These are phyloP conservation scores for Zangia roseola DNA, from an alignment of 768 basidiomycete genomes.

Conservation along the genomic window DNA sequence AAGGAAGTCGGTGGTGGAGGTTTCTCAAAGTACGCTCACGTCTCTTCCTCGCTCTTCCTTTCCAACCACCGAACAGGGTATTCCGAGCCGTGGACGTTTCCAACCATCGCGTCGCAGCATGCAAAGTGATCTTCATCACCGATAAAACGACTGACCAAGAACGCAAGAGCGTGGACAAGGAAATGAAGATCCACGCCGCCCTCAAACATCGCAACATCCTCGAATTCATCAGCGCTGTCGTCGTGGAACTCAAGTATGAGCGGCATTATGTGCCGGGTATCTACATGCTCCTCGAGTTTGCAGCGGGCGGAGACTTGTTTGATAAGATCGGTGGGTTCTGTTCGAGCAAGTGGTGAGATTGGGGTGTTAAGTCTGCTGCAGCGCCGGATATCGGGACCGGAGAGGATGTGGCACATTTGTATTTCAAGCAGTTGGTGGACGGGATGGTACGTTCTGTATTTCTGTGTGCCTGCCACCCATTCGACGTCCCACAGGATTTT, in stretches of 20 bases:
- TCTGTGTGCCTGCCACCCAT: neutral
- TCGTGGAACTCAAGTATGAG: slow-evolving; percentile 64
- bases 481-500: slow-evolving; percentile 52
- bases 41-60: neutral
- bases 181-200: slow-evolving; percentile 84
- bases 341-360: neutral
- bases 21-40: slow-evolving; percentile 66
- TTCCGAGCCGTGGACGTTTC: slow-evolving; percentile 75
- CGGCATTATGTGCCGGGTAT: slow-evolving; percentile 70
- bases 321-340: slow-evolving; percentile 88
- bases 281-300: slow-evolving; percentile 92
- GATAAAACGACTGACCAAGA: slow-evolving; percentile 62
- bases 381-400: slow-evolving; percentile 88
- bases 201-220: slow-evolving; percentile 81
- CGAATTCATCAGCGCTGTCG: slow-evolving; percentile 75
- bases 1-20: slow-evolving; percentile 84
- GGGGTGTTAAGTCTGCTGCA: slow-evolving; percentile 30
- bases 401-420: slow-evolving; percentile 86
- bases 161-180: slow-evolving; percentile 83
- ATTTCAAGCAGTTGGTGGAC: slow-evolving; percentile 80
- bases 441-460: slow-evolving; percentile 67
- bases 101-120: slow-evolving; percentile 73
- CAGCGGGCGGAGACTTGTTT: slow-evolving; percentile 92
- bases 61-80: slow-evolving; percentile 49
- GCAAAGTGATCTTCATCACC: slow-evolving; percentile 76